Evolutionary conservation across 345 rosid genomes (phyloP), one percentile per base, ranked within the genome.

Genomic region (Schrenkiella parvula): DNA sequence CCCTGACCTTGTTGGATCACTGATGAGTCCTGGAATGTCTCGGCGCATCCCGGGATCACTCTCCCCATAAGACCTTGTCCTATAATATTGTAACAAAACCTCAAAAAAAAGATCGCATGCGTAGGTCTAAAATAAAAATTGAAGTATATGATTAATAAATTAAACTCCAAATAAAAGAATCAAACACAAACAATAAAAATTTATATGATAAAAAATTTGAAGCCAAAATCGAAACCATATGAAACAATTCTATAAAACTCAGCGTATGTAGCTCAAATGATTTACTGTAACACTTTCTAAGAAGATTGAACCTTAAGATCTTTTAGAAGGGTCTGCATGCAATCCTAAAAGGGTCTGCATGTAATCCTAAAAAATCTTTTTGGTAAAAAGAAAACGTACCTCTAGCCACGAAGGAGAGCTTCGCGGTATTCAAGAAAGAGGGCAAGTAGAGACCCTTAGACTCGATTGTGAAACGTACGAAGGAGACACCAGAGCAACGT

Each of bases 1-100:
- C 53, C 62, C 5, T 79, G 86, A 5, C 56, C 66, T n/a, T n/a
- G 76, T 39, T 57, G 72, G 55, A 71, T 50, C 28, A 31, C 29
- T 58, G 80, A 5, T n/a, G 73, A 41, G 21, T 77, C 77, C 63
- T 85, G 84, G 82, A 57, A 85, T 6, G 93, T 89, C 80, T 86
- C 95, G 29, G 93, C 85, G 34, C 91, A 91, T 18, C 91, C 92
- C 2, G 95, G 82, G 44, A 84, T 43, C 58, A 81, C 60, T 25
- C 57, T 55, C 0, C 88, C 86, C 46, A 66, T 46, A 5, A 84
- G 39, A 41, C 95, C 92, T 42, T 34, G 65, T 43, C 91, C 93
- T 78, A 19, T 55, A 41, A 21, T 17, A n/a, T n/a, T n/a, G 50
- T 11, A 62, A 35, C 25, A 21, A 6, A 21, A n/a, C n/a, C 4